Evolutionary conservation across 257 asterid species (phyloP).

Genomic region (Rhazya stricta): DNA sequence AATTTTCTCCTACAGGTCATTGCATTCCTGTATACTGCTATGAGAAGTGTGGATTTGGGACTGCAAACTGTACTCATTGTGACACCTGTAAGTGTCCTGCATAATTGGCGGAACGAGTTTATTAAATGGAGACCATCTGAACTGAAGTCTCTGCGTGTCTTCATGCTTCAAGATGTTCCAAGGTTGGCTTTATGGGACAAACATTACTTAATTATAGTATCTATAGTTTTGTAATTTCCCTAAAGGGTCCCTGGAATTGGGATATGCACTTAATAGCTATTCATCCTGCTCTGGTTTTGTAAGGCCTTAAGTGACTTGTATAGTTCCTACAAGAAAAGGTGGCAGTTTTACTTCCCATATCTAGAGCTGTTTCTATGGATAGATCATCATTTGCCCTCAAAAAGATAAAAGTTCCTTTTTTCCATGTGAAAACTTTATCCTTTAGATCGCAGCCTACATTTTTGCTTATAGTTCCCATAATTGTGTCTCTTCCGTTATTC

Average conservation of each 20-base stretch:
- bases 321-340: not conserved
- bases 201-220: not conserved
- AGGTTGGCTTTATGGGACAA: conserved; percentile 39
- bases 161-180: conserved; percentile 92
- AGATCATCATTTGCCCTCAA: not conserved
- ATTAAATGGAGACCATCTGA: conserved; percentile 90
- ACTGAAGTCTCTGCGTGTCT: conserved; percentile 81
- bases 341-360: not conserved
- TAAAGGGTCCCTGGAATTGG: not conserved
- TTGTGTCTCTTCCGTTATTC: no score
- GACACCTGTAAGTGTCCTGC: conserved; percentile 92
- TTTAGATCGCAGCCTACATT: no score
- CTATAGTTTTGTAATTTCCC: not conserved
- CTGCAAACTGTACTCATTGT: conserved; percentile 84
- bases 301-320: not conserved
- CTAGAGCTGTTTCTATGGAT: not conserved
- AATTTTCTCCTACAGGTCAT: conserved; percentile 56
- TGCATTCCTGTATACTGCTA: conserved; percentile 85
- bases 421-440: not conserved
- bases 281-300: not conserved
- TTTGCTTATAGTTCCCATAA: no score
- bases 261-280: not conserved
- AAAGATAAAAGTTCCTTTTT: not conserved
- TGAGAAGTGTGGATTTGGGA: conserved; percentile 84
- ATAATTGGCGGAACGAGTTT: conserved; percentile 92